Percentiles rank a stretch among this genome's conserved stretches.
Conservation (phyloP, 139 green algal species). For the Marvania coccoides region DNA sequence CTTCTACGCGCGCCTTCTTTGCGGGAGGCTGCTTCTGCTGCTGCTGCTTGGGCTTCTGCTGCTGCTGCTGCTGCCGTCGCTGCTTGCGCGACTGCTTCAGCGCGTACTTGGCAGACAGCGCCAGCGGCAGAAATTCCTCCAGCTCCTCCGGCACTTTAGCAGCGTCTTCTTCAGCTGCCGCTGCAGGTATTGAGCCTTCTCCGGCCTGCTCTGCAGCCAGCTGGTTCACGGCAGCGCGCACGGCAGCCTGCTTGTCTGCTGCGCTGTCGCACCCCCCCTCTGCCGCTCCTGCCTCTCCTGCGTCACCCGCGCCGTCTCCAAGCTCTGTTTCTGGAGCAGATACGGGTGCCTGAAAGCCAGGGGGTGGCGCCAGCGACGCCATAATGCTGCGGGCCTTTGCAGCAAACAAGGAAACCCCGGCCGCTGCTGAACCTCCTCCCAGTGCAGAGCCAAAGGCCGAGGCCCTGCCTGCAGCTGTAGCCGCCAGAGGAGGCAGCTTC, state of each 20-base stretch:
- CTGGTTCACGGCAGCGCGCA: background rate
- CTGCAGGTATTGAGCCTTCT: background rate
- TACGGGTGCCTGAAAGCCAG: no score
- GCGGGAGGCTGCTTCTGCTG: background rate
- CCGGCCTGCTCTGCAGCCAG: background rate
- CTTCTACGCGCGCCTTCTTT: background rate
- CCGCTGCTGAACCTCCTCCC: no score
- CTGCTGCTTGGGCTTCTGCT: background rate
- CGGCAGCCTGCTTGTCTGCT: background rate
- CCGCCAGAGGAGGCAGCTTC: no score
- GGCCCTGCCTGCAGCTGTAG: background rate
- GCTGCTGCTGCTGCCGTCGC: background rate
- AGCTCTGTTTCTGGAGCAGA: no score
- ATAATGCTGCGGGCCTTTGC: no score
- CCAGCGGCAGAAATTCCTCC: conserved; percentile 39
- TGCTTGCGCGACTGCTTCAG: conserved; percentile 6
- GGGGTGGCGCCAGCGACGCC: no score
- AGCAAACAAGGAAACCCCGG: no score
- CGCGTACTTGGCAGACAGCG: conserved; percentile 32
- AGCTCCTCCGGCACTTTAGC: background rate
- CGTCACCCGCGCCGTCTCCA: no score
- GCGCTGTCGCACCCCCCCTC: no score
- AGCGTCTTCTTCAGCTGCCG: background rate
- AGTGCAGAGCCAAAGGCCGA: no score
- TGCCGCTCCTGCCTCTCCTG: no score